Evolutionary conservation across 2,329 filamentous ascomycete species (phyloP).

Genomic region (Ophiocordyceps unilateralis): DNA sequence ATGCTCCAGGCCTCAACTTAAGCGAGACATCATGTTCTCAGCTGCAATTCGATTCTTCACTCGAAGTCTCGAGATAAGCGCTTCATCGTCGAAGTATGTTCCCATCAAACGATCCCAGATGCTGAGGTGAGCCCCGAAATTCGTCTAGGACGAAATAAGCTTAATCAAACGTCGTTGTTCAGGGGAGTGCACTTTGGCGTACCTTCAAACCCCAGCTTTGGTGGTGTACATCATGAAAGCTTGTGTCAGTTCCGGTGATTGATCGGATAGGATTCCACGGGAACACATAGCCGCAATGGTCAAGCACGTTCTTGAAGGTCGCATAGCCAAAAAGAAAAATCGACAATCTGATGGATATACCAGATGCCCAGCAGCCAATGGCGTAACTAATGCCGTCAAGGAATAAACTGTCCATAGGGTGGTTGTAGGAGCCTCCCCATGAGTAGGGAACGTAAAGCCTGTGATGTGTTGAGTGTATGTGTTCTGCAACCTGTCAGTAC

Average conservation of each 20-base stretch:
- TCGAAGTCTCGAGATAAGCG: background rate
- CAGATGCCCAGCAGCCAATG: background rate
- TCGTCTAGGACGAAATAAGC: background rate
- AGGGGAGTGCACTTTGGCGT: background rate
- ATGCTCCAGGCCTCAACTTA: background rate
- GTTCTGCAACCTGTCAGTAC: background rate
- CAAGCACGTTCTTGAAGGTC: background rate
- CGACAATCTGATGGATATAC: background rate
- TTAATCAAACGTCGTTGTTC: background rate
- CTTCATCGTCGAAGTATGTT: background rate
- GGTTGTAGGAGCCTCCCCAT: background rate
- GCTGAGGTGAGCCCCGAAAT: background rate
- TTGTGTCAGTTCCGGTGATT: background rate
- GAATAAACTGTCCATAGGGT: background rate
- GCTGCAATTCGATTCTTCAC: background rate
- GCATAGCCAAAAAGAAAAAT: background rate
- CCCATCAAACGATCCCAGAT: slow-evolving; percentile 1
- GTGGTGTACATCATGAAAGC: slow-evolving; percentile 1
- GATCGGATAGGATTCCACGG: background rate
- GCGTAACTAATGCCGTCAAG: background rate
- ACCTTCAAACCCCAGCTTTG: slow-evolving; percentile 1
- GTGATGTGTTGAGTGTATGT: background rate
- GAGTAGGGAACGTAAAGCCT: background rate
- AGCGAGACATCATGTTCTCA: background rate
- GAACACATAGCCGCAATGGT: background rate